phyloP scores from a whole-genome alignment of 352 stramenopile species.

The Pythium chondricola region DNA sequence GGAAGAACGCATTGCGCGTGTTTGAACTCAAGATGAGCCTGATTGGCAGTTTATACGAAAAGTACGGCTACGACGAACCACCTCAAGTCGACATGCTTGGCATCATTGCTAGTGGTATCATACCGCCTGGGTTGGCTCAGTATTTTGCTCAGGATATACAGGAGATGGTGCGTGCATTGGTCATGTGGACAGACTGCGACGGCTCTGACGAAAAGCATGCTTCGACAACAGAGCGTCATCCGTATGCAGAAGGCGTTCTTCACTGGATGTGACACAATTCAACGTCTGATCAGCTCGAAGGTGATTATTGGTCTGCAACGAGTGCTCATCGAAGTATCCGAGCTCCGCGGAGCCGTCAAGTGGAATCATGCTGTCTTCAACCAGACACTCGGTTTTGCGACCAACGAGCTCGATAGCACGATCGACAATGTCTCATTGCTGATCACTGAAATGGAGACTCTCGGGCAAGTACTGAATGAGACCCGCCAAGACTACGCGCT shows the following conservation, averaged over 20 bases:
- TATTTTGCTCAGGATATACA: conserved; percentile 83
- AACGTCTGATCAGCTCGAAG: conserved; percentile 4
- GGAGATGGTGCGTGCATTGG: conserved; percentile 49
- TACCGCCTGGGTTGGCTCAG: conserved; percentile 53
- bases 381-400: conserved; percentile 31
- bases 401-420: conserved; percentile 28
- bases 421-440: conserved; percentile 25
- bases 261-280: conserved; percentile 16
- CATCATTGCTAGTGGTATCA: conserved; percentile 47
- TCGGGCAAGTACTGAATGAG: conserved; percentile 39
- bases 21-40: conserved; percentile 78
- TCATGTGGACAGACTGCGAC: no score
- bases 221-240: conserved; percentile 16
- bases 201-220: no score
- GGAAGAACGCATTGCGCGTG: conserved; percentile 70
- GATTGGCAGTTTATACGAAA: conserved; percentile 69
- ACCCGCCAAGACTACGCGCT: conserved; percentile 54
- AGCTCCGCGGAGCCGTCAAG: conserved; percentile 31
- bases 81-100: conserved; percentile 75
- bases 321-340: conserved; percentile 11
- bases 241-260: conserved; percentile 22
- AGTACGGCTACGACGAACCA: conserved; percentile 56
- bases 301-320: conserved; percentile 10
- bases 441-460: conserved; percentile 36
- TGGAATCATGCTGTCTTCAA: conserved; percentile 33